Evolutionary conservation across 2,329 filamentous ascomycete genomes (phyloP).

Genomic region (Anthostomella pinea): DNA sequence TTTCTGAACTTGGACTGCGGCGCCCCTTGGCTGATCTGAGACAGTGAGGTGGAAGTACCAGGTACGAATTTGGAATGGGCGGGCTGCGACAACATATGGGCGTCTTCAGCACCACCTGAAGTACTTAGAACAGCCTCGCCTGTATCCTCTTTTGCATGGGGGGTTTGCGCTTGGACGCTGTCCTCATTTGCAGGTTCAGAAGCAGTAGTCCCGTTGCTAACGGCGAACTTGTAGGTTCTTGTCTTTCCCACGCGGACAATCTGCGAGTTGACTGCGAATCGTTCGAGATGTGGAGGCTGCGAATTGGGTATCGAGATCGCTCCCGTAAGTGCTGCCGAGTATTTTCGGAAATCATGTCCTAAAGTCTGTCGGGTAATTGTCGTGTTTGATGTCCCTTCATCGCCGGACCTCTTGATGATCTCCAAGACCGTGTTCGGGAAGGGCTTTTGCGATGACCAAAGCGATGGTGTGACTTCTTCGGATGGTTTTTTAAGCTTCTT

Average conservation of each 20-base stretch:
- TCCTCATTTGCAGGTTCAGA: conserved; percentile 2
- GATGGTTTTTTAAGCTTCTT: conserved; percentile 5
- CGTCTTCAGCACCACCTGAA: neutral
- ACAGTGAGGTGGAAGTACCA: conserved; percentile 10
- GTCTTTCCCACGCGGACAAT: conserved; percentile 39
- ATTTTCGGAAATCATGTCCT: conserved; percentile 32
- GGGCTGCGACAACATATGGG: conserved; percentile 18
- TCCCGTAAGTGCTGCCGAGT: conserved; percentile 32
- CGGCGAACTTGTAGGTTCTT: conserved; percentile 40
- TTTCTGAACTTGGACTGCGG: no score
- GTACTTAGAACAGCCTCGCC: neutral
- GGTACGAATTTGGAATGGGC: conserved; percentile 15
- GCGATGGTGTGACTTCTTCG: conserved; percentile 15
- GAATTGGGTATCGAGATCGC: conserved; percentile 32
- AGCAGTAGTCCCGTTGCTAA: conserved; percentile 14
- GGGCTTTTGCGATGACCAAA: conserved; percentile 34
- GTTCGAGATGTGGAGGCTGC: conserved; percentile 40
- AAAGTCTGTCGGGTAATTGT: conserved; percentile 30
- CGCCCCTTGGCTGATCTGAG: conserved; percentile 15
- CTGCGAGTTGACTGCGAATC: conserved; percentile 38
- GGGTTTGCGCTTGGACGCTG: conserved; percentile 1
- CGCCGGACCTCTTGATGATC: conserved; percentile 32
- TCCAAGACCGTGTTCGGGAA: conserved; percentile 33
- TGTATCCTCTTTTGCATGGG: neutral
- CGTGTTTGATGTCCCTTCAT: conserved; percentile 31